Evolutionary conservation across 2,329 filamentous ascomycete species (phyloP).

Genomic region (Shiraia sp.): DNA sequence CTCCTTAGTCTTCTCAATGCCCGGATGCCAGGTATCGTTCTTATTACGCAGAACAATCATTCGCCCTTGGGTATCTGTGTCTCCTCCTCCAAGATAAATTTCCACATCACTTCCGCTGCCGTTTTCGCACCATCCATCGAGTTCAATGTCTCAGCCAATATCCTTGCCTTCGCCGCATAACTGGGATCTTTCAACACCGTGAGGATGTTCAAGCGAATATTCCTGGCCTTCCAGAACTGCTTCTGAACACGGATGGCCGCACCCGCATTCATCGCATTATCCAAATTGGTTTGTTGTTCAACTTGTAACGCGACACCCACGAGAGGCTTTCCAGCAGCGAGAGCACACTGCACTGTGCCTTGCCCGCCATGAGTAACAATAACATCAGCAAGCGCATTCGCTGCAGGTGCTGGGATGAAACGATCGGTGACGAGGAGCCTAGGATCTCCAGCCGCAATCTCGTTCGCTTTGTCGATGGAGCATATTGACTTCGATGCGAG

Average conservation of each 20-base stretch:
- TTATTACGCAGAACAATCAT: no score
- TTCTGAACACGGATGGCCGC: conserved; percentile 36
- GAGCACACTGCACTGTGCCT: conserved; percentile 37
- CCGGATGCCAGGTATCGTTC: no score
- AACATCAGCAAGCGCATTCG: conserved; percentile 34
- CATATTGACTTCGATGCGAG: conserved; percentile 38
- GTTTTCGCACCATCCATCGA: conserved; percentile 36
- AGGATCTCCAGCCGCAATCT: conserved; percentile 26
- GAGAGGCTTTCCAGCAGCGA: conserved; percentile 36
- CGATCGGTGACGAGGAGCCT: conserved; percentile 35
- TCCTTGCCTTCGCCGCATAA: conserved; percentile 28
- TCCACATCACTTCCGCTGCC: conserved; percentile 38
- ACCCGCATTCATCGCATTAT: conserved; percentile 39
- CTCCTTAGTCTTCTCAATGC: no score
- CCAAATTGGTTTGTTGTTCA: conserved; percentile 40
- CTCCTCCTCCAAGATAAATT: conserved; percentile 29
- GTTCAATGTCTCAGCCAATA: conserved; percentile 28
- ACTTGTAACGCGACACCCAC: conserved; percentile 39
- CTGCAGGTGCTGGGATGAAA: conserved; percentile 35
- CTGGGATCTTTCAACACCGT: conserved; percentile 28
- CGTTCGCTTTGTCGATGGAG: conserved; percentile 29
- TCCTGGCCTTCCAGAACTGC: conserved; percentile 33
- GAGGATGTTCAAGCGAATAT: conserved; percentile 28
- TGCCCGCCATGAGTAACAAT: conserved; percentile 37
- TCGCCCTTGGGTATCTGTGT: conserved; percentile 3